A percentile compares a stretch with the other conserved stretches of the same genome.
These are phyloP conservation scores for Starmerella tilneyi DNA, from an alignment of 805 yeast species.

Conservation along the genomic window DNA sequence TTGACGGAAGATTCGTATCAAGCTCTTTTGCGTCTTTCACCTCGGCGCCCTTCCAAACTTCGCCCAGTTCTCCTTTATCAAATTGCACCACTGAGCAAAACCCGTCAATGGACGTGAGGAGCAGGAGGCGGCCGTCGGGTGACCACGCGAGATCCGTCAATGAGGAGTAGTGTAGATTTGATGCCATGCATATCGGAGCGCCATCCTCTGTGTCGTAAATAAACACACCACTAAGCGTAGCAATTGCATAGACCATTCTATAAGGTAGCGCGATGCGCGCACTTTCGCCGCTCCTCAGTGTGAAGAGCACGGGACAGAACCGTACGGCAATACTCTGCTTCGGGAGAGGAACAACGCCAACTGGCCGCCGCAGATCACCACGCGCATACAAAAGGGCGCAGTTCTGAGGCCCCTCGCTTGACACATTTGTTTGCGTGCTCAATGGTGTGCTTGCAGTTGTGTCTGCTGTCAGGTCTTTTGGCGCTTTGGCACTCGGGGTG, in stretches of 20 bases:
- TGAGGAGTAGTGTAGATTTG: constrained; percentile 78
- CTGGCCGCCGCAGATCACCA: constrained; percentile 57
- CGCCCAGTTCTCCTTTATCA: constrained; percentile 48
- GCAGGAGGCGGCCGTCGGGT: constrained; percentile 54
- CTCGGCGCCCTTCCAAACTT: constrained; percentile 19
- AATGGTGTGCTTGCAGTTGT: too few relatives aligned
- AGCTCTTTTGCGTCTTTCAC: too few relatives aligned
- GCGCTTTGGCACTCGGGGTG: too few relatives aligned
- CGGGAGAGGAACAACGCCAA: constrained; percentile 68
- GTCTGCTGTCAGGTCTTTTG: too few relatives aligned
- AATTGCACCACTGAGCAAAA: constrained; percentile 65
- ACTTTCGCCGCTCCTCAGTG: too few relatives aligned
- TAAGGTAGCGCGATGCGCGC: constrained; percentile 56
- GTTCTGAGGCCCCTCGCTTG: constrained; percentile 26
- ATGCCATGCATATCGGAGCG: constrained; percentile 60
- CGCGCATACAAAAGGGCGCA: constrained; percentile 76
- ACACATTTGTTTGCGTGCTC: too few relatives aligned
- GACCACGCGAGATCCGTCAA: constrained; percentile 86
- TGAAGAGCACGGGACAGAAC: constrained; percentile 61
- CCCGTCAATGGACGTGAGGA: constrained; percentile 84
- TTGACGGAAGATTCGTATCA: too few relatives aligned
- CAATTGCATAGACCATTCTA: constrained; percentile 81
- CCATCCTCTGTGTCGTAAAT: constrained; percentile 68
- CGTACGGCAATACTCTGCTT: constrained; percentile 69
- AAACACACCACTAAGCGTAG: constrained; percentile 75